Evolutionary conservation across 1,284 basidiomycete genomes (phyloP), one percentile per base, ranked within the genome.

Genomic region (Heterobasidion occidentale): DNA sequence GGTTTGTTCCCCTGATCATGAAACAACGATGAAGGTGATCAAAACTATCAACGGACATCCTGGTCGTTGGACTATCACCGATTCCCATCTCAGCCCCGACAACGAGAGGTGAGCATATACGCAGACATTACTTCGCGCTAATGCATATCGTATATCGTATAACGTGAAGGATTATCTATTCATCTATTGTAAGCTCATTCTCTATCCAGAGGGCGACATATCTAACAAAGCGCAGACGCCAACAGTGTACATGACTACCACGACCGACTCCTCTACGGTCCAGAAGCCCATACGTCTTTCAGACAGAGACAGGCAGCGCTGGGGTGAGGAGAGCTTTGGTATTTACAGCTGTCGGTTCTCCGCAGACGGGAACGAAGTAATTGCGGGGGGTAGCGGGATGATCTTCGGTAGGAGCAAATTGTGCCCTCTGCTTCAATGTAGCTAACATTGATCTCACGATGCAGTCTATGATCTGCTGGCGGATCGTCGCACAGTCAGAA

Each of bases 321-420:
- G 76, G 65, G 73, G 70, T n/a, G 73, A 77, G 9, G 76, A 79
- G 51, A 67, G 75, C 27, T 88, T 86, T 64, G 85, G 87, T 12
- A 92, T 98, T 56, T 98, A 92, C 88, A 87, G 91, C 61, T 93
- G 97, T 67, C 84, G 92, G 27, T 99, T 98, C 69, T 97, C 93
- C 36, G 93, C 94, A 12, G 95, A 98, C 65, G 94, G 94, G 0
- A 90, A 90, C 56, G 97, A 99, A 71, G 86, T 98, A 17, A 76
- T 90, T 53, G 87, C 88, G 33, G 88, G 88, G 11, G 88, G 88
- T 20, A 83, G 78, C 54, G 85, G 87, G 6, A 81, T 85, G 57
- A 85, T 94, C 44, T 90, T 90, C 66, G 90, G 92, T 85, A 68
- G 59, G 75, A 60, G 7, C n/a, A 27, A 27, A 2, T 35, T 9